Conservation (phyloP, 768 basidiomycete species). For the Cubamyces lactineus region DNA sequence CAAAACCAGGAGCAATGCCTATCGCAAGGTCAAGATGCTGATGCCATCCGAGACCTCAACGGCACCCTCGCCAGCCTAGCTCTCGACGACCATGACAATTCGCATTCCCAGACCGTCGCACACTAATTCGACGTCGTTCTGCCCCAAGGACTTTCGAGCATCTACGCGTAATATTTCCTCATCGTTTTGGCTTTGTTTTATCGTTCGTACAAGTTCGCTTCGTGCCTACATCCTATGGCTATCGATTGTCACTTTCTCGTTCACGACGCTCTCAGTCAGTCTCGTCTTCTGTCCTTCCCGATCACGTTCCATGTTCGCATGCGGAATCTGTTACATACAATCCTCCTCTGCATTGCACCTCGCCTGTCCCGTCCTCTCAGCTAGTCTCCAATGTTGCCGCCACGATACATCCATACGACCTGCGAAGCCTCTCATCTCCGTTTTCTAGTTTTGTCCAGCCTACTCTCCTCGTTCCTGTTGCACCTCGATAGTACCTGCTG, state of each 20-base stretch:
- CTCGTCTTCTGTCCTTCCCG: constrained; percentile 24
- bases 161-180: constrained; percentile 8
- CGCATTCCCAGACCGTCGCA: constrained; percentile 19
- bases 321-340: constrained; percentile 30
- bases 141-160: constrained; percentile 7
- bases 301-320: constrained; percentile 29
- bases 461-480: constrained; percentile 30
- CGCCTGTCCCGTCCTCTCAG: constrained; percentile 20
- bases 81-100: constrained; percentile 46
- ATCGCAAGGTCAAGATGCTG: constrained; percentile 44
- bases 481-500: constrained; percentile 28
- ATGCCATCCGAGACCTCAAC: constrained; percentile 69
- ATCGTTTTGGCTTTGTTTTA: constrained; percentile 24
- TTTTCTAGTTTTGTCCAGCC: constrained; percentile 26
- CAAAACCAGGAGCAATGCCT: constrained; percentile 25
- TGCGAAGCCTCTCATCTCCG: constrained; percentile 28
- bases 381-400: constrained; percentile 21
- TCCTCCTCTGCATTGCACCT: constrained; percentile 21
- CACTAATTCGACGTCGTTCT: constrained; percentile 1
- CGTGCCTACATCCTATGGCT: constrained; percentile 26
- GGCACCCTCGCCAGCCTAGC: constrained; percentile 78
- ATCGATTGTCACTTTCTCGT: constrained; percentile 26
- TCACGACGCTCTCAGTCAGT: constrained; percentile 29
- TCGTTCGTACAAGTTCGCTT: constrained; percentile 17
- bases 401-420: constrained; percentile 19